A percentile compares a stretch with the other conserved stretches of the same genome.
These are phyloP conservation scores for Cercospora zeae-maydis DNA, from an alignment of 2,329 filamentous ascomycete species.

Conservation along the genomic window DNA sequence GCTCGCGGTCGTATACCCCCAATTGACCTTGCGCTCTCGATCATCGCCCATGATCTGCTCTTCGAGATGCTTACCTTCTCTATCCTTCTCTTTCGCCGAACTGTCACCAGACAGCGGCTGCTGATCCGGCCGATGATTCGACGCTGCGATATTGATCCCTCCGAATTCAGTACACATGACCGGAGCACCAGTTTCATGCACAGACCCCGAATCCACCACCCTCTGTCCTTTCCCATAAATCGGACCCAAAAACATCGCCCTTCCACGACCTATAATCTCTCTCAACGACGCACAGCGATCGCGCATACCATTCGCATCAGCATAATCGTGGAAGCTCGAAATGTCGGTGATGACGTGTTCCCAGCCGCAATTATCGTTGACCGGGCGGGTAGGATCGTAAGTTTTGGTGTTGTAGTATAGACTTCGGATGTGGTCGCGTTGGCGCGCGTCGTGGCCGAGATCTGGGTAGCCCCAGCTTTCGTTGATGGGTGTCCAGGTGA, in stretches of 20 bases:
- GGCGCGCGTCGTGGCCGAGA: slow-evolving; percentile 54
- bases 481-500: slow-evolving; percentile 66
- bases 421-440: slow-evolving; percentile 61
- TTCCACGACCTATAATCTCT: slow-evolving; percentile 55
- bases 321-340: slow-evolving; percentile 66
- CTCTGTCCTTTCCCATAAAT: slow-evolving; percentile 37
- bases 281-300: slow-evolving; percentile 54
- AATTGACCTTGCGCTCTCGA: slow-evolving; percentile 44
- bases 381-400: slow-evolving; percentile 59
- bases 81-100: slow-evolving; percentile 49
- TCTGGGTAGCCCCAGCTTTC: slow-evolving; percentile 62
- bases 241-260: slow-evolving; percentile 55
- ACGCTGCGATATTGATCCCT: slow-evolving; percentile 61
- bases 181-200: slow-evolving; percentile 54
- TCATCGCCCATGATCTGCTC: slow-evolving; percentile 52
- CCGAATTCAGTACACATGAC: slow-evolving; percentile 67
- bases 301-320: slow-evolving; percentile 55
- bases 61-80: slow-evolving; percentile 57
- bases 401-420: slow-evolving; percentile 63
- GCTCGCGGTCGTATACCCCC: slow-evolving; percentile 66
- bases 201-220: slow-evolving; percentile 46
- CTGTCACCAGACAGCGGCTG: background rate
- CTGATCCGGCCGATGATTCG: slow-evolving; percentile 34
- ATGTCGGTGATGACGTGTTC: slow-evolving; percentile 64
- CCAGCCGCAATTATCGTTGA: slow-evolving; percentile 72